Evolutionary conservation across 2,329 filamentous ascomycete genomes (phyloP).

Genomic region (Tetracladium maxilliforme): DNA sequence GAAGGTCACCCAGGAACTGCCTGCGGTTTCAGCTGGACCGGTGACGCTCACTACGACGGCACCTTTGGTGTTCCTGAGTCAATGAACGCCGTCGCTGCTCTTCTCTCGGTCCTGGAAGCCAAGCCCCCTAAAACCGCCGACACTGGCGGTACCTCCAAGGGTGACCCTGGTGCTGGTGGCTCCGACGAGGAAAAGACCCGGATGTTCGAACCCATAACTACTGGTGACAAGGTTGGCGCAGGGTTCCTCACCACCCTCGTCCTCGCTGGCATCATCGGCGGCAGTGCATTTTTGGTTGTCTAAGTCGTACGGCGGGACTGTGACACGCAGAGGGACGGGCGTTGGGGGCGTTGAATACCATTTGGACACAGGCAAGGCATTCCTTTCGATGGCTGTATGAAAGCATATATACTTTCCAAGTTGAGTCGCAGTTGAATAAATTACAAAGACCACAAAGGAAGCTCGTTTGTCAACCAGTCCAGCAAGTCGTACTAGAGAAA

Average conservation of each 20-base stretch:
- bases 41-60: slow-evolving; percentile 36
- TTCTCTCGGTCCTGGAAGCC: slow-evolving; percentile 40
- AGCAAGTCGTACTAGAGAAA: too few relatives aligned
- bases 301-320: too few relatives aligned
- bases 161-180: slow-evolving; percentile 17
- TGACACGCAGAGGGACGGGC: too few relatives aligned
- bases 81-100: slow-evolving; percentile 53
- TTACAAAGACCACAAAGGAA: too few relatives aligned
- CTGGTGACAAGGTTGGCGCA: slow-evolving; percentile 53
- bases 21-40: slow-evolving; percentile 46
- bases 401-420: too few relatives aligned
- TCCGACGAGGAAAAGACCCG: slow-evolving; percentile 33
- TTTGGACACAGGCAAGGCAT: too few relatives aligned
- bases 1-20: slow-evolving; percentile 38
- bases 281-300: too few relatives aligned
- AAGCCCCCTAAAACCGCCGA: slow-evolving; percentile 26
- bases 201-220: slow-evolving; percentile 22
- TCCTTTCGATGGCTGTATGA: too few relatives aligned
- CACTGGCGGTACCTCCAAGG: slow-evolving; percentile 43
- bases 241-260: slow-evolving; percentile 43
- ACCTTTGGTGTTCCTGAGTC: slow-evolving; percentile 51
- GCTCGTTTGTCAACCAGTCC: too few relatives aligned
- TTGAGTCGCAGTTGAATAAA: too few relatives aligned
- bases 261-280: slow-evolving; percentile 35
- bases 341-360: too few relatives aligned